Percentiles rank a stretch among this genome's conserved stretches.
These are phyloP conservation scores for Tephrocybe sp. DNA, from an alignment of 768 basidiomycete genomes.

Conservation along the genomic window DNA sequence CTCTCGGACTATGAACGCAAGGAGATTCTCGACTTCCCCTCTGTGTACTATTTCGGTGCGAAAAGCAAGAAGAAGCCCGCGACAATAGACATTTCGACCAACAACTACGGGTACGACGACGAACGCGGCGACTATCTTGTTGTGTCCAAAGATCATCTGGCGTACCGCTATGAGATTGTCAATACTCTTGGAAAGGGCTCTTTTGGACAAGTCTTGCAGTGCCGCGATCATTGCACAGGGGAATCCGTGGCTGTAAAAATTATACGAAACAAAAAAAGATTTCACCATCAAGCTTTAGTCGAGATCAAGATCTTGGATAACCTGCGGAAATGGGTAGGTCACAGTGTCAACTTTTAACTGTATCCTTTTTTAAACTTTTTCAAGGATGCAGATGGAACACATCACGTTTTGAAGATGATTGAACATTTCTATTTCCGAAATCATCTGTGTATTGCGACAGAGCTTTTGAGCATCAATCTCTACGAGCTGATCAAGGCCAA, in stretches of 20 bases:
- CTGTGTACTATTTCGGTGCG: constrained; percentile 81
- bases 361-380: constrained; percentile 7
- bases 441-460: constrained; percentile 98
- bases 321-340: constrained; percentile 90
- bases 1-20: constrained; percentile 88
- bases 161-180: constrained; percentile 94
- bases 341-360: background rate
- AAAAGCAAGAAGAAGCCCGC: constrained; percentile 85
- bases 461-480: constrained; percentile 95
- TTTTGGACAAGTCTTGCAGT: constrained; percentile 95
- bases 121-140: constrained; percentile 97
- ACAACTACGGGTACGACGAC: constrained; percentile 97
- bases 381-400: constrained; percentile 95
- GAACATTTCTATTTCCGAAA: constrained; percentile 98
- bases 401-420: constrained; percentile 97
- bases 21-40: constrained; percentile 86
- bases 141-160: constrained; percentile 88
- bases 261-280: constrained; percentile 98
- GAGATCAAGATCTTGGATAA: constrained; percentile 99
- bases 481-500: constrained; percentile 99
- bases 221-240: constrained; percentile 93
- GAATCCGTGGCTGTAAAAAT: constrained; percentile 99
- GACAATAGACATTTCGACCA: constrained; percentile 65
- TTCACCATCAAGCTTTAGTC: constrained; percentile 98
- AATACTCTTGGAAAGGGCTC: constrained; percentile 96